Evolutionary conservation across 164 flowering plant species (phyloP), one percentile per base, ranked within the genome.

Genomic region (Santalum album): DNA sequence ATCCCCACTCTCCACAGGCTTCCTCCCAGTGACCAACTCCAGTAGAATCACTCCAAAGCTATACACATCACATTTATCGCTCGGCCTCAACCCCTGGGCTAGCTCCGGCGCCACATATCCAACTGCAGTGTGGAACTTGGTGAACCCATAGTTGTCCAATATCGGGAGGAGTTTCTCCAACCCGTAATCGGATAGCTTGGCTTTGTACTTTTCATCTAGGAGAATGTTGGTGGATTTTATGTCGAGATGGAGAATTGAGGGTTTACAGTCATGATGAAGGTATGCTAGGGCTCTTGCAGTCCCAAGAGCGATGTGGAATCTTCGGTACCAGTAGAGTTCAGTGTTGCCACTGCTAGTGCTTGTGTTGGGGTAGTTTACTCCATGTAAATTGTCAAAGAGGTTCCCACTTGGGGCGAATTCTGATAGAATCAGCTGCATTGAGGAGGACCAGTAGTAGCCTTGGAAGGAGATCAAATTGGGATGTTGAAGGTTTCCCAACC

Each of bases 21-120:
- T 94, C 77, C 87, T 78, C 36, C 99, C 96, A 0, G 96, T 94
- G 12, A 90, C 91, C 57, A 94, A 73, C 76, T 90, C 97, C 65
- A 94, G 64, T 46, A 94, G 72, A 45, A 94, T 69, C 17, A 94
- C 85, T 20, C 99, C 99, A 54, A 77, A 90, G 64, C 99, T 79
- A 57, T 87, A 94, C 12, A 94, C 96, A 64, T 90, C 99, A 58
- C 95, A 86, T 59, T 87, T 94, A 18, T 94, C 99, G 25, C 80
- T 83, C 29, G 70, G 36, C 63, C 85, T 73, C 62, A 71, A 57
- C 52, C 89, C 76, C 38, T 84, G 87, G 51, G 87, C 89, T 66
- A 90, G 66, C 73, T 94, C 99, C 0, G 99, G 97, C 2, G 97
- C 97, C 44, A 84, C 77, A 52, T 90, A 94, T 19, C 99, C 97